Base-by-base conservation (phyloP, 371 early-diverging fungal species). In the Apophysomyces elegans region DNA sequence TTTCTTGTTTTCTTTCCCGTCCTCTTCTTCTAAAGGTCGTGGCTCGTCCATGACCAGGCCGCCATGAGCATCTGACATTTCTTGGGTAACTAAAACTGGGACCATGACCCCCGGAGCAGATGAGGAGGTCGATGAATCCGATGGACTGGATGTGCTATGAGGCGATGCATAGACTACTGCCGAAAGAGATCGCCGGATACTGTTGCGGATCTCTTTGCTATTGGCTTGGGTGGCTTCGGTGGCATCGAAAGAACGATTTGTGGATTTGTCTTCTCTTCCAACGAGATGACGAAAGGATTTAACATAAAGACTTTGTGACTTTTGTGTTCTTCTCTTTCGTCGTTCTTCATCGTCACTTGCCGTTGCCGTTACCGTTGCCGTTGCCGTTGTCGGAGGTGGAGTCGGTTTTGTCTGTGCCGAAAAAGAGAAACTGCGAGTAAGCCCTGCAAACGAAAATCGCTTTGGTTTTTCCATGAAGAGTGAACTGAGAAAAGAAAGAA, bases 101-200 rank as follows among this genome's bases (percentile, higher is more conserved):
- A 79, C 80, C 16, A 79, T 50, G 16, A 46, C 58, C 9, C 47
- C 47, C 18, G 47, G 47, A 26, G 58, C 58, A 32, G 62, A 46
- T 9, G 32, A 26, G 32, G 32, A 26, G 32, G 32, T 26, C 32
- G 32, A 26, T 26, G 32, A 3, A 26, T 45, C 36, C 3, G 32
- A 43, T 16, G 18, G 37, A 37, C 38, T 38, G 41, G 44, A 37
- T 37, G 32, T 13, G 7, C 18, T 56, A 43, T 76, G 76, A 21
- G 80, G 80, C 12, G 77, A 60, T 45, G 80, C 77, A 46, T 79
- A 79, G 44, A 79, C 35, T 5, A 79, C 73, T 0, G 77, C 75
- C 12, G 80, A 76, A 12, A 79, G 59, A 6, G 80, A 79, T 50
- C 77, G 67, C 41, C 75, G 65, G 54, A 79, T 79, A 11, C 65